These are phyloP conservation scores for Penicillium sp. DNA, from an alignment of 2,329 filamentous ascomycete species.

Conservation along the genomic window DNA sequence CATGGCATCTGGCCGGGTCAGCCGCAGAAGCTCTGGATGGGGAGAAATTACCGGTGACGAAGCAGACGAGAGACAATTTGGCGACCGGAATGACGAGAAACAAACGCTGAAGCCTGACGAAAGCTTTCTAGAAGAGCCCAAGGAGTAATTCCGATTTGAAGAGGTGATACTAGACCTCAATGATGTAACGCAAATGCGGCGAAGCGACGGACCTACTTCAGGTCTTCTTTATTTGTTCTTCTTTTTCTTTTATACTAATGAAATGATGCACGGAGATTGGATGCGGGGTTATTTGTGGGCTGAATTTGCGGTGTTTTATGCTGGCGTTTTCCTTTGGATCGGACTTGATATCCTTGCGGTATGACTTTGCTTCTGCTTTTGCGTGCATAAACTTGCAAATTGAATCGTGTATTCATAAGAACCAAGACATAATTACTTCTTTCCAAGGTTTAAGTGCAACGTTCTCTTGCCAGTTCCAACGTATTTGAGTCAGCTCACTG, in stretches of 20 bases:
- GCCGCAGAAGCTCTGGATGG: constrained; percentile 47
- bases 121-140: constrained; percentile 12
- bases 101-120: constrained; percentile 30
- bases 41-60: constrained; percentile 45
- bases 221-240: constrained; percentile 1
- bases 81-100: constrained; percentile 30
- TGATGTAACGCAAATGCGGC: constrained; percentile 17
- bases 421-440: not conserved
- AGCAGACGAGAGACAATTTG: constrained; percentile 31
- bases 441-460: not conserved
- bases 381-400: constrained; percentile 9
- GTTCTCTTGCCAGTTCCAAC: not conserved
- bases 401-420: constrained; percentile 9
- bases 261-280: constrained; percentile 20
- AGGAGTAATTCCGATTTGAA: constrained; percentile 6
- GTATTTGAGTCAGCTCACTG: not conserved
- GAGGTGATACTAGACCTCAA: constrained; percentile 10
- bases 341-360: constrained; percentile 24
- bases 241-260: constrained; percentile 18
- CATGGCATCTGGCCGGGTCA: constrained; percentile 37
- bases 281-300: constrained; percentile 10
- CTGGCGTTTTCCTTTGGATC: constrained; percentile 5
- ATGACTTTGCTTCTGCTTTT: constrained; percentile 17
- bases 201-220: not conserved
- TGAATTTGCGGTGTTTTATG: constrained; percentile 12